Percentiles rank a stretch among this genome's conserved stretches.
Conservation (phyloP, 129 eudicot species). For the Centrapalus pauciflorus region DNA sequence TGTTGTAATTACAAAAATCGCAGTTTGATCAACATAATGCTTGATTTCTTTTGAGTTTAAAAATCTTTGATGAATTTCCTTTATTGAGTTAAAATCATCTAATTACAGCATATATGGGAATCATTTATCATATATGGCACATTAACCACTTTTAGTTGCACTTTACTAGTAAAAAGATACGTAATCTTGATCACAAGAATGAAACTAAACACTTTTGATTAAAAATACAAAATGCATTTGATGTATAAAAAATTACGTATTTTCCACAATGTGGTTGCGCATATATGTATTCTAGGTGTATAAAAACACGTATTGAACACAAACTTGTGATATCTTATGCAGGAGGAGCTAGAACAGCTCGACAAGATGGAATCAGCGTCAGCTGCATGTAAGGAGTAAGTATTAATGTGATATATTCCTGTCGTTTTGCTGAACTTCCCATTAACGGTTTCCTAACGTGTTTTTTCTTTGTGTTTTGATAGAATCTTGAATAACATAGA, state of each 20-base stretch:
- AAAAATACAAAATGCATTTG: neutral
- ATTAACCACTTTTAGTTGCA: no score
- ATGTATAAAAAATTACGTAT: neutral
- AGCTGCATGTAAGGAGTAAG: constrained; percentile 85
- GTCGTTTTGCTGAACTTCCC: neutral
- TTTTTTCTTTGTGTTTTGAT: constrained; percentile 3
- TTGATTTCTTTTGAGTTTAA: neutral
- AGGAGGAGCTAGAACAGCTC: constrained; percentile 92
- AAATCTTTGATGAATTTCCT: neutral
- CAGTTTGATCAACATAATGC: neutral
- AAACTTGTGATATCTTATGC: constrained; percentile 13
- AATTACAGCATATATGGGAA: no score
- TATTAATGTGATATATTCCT: constrained; percentile 5
- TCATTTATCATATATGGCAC: no score
- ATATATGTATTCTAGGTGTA: no score
- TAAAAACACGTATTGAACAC: neutral
- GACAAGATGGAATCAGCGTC: constrained; percentile 76
- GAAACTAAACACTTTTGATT: neutral
- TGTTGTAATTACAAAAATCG: neutral
- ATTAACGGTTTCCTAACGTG: neutral
- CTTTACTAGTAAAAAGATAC: no score
- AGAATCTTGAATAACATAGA: constrained; percentile 54
- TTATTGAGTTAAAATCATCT: neutral
- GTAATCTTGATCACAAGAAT: no score
- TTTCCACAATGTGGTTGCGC: no score